Percentiles rank a stretch among this genome's conserved stretches.
Evolutionary conservation across 83 land plant genomes (phyloP).

Genomic region (Thuja plicata): DNA sequence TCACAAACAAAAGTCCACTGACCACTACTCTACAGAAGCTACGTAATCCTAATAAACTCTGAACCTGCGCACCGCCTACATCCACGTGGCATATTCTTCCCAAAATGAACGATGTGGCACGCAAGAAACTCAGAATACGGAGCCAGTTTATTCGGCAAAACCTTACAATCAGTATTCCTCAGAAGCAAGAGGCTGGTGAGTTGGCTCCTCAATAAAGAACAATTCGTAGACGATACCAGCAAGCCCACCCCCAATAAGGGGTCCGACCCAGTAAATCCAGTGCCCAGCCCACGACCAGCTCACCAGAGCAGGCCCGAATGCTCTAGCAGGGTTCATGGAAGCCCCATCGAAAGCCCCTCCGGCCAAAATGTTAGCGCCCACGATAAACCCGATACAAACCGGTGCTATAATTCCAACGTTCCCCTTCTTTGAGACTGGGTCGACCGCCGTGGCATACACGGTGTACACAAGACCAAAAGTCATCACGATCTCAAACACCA

Average conservation of each 20-base stretch:
- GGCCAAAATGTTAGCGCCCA: conserved; percentile 51
- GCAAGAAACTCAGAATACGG: neutral
- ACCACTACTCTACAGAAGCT: neutral
- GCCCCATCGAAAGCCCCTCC: conserved; percentile 61
- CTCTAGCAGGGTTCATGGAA: conserved; percentile 56
- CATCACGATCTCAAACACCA: conserved; percentile 52
- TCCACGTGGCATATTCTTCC: too few relatives aligned
- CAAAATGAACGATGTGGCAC: neutral
- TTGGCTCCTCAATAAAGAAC: conserved; percentile 10
- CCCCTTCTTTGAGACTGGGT: conserved; percentile 42
- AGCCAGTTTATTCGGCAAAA: neutral
- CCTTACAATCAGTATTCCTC: conserved; percentile 9
- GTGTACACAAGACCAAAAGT: conserved; percentile 61
- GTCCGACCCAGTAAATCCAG: conserved; percentile 72
- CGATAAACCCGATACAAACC: conserved; percentile 55
- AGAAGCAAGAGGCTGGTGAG: conserved; percentile 25
- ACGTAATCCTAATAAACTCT: neutral
- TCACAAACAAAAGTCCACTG: neutral
- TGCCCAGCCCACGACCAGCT: conserved; percentile 46
- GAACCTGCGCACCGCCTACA: too few relatives aligned
- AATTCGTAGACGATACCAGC: conserved; percentile 46
- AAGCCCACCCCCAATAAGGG: conserved; percentile 54
- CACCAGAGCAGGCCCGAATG: conserved; percentile 60
- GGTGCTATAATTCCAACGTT: conserved; percentile 48
- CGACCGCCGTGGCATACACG: conserved; percentile 50